These are phyloP conservation scores for Lodderomyces margitis DNA, from an alignment of 1,139 yeast genomes.

Conservation along the genomic window DNA sequence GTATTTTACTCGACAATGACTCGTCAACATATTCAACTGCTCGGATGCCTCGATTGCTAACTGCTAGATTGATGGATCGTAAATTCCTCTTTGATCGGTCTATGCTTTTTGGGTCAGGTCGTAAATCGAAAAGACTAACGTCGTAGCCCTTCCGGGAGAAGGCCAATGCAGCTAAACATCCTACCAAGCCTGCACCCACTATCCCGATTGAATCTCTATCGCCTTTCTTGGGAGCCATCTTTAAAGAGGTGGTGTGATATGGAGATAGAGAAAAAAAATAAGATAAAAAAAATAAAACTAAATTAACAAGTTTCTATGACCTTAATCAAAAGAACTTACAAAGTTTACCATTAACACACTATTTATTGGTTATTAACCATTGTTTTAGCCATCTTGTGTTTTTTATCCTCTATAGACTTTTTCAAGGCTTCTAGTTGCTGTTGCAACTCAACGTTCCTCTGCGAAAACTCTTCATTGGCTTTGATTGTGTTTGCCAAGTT, in stretches of 20 bases:
- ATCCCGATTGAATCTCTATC: constrained; percentile 36
- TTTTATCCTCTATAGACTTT: constrained; percentile 21
- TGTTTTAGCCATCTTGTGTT: constrained; percentile 18
- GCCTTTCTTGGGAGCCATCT: background rate
- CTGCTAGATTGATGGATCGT: constrained; percentile 82
- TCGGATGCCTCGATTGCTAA: constrained; percentile 76
- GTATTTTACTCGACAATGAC: constrained; percentile 53
- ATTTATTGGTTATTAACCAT: background rate
- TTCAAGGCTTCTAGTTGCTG: constrained; percentile 28
- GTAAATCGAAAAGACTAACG: constrained; percentile 68
- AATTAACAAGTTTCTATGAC: background rate
- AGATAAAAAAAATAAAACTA: background rate
- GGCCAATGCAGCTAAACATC: constrained; percentile 82
- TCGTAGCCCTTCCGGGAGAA: constrained; percentile 69
- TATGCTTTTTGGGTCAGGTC: constrained; percentile 35
- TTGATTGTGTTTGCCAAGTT: constrained; percentile 45
- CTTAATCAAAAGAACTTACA: background rate
- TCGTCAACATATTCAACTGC: constrained; percentile 65
- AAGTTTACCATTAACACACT: too few relatives aligned
- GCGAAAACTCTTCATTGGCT: constrained; percentile 43
- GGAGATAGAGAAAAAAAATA: background rate
- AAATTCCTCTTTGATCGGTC: constrained; percentile 33
- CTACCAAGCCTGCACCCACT: constrained; percentile 88
- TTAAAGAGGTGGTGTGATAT: background rate
- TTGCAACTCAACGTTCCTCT: constrained; percentile 38